phyloP scores from a whole-genome alignment of 192 early-diverging fungal genomes.

The Umbelopsis isabellina region DNA sequence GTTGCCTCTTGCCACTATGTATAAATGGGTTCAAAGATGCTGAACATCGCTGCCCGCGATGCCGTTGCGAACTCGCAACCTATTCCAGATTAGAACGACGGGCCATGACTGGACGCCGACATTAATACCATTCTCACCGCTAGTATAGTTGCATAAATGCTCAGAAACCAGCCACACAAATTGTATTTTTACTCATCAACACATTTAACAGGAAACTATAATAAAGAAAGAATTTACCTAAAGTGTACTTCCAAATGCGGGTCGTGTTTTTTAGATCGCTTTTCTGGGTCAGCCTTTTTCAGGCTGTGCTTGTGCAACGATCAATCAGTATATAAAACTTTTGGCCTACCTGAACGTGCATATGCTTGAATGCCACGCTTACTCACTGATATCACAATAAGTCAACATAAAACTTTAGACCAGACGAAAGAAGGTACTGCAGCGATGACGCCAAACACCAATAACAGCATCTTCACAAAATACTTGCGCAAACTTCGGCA shows the following conservation, averaged over 20 bases:
- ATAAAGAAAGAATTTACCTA: no score
- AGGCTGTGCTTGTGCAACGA: conserved; percentile 14
- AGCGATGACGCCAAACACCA: no score
- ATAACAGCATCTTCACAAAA: no score
- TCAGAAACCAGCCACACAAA: background rate
- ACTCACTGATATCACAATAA: no score
- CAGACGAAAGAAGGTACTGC: no score
- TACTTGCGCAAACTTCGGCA: background rate
- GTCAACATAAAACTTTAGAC: no score
- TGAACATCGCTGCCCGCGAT: conserved; percentile 17
- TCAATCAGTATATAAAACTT: background rate
- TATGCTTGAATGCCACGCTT: background rate
- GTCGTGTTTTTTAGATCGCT: background rate
- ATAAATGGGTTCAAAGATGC: conserved; percentile 23
- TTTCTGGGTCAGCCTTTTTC: background rate
- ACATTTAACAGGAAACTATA: background rate
- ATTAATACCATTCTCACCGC: background rate
- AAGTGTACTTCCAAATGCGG: no score
- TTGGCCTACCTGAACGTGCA: no score
- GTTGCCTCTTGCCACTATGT: conserved; percentile 24
- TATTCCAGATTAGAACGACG: conserved; percentile 14
- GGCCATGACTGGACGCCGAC: background rate
- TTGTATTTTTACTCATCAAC: background rate
- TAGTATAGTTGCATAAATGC: background rate
- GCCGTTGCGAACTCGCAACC: background rate